phyloP scores from a whole-genome alignment of 2,329 filamentous ascomycete genomes.

The Clarireedia paspali region DNA sequence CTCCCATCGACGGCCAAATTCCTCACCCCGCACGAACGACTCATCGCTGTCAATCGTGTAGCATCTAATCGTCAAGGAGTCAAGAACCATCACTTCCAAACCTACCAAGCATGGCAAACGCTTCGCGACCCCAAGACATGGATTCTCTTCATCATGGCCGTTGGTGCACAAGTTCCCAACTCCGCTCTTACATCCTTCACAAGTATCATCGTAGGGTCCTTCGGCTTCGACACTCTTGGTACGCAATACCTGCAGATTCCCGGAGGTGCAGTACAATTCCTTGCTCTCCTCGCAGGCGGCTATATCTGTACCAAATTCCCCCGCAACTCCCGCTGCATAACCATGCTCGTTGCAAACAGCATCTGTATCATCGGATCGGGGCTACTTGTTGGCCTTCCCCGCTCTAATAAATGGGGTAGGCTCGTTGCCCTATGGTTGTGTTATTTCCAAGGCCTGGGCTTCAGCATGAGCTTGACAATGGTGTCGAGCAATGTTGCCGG shows the following conservation, averaged over 20 bases:
- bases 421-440: slow-evolving; percentile 50
- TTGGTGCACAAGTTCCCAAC: slow-evolving; percentile 47
- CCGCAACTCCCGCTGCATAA: slow-evolving; percentile 40
- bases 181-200: slow-evolving; percentile 44
- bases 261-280: slow-evolving; percentile 48
- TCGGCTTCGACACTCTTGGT: slow-evolving; percentile 36
- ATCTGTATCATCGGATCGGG: slow-evolving; percentile 47
- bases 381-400: slow-evolving; percentile 43
- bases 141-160: slow-evolving; percentile 46
- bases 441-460: slow-evolving; percentile 46
- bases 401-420: slow-evolving; percentile 46
- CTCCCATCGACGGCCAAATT: slow-evolving; percentile 54
- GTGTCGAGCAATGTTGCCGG: slow-evolving; percentile 45
- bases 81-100: slow-evolving; percentile 43
- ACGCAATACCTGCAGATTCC: slow-evolving; percentile 54
- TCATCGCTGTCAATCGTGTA: slow-evolving; percentile 45
- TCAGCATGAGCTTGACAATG: slow-evolving; percentile 46
- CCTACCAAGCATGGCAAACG: slow-evolving; percentile 39
- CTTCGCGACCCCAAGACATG: slow-evolving; percentile 49
- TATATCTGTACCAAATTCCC: slow-evolving; percentile 45
- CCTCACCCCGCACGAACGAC: slow-evolving; percentile 47
- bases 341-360: slow-evolving; percentile 47
- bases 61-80: slow-evolving; percentile 44
- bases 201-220: slow-evolving; percentile 20
- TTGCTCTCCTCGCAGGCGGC: slow-evolving; percentile 43